phyloP scores from a whole-genome alignment of 169 alveolate genomes.

The Ichthyophthirius multifiliis region DNA sequence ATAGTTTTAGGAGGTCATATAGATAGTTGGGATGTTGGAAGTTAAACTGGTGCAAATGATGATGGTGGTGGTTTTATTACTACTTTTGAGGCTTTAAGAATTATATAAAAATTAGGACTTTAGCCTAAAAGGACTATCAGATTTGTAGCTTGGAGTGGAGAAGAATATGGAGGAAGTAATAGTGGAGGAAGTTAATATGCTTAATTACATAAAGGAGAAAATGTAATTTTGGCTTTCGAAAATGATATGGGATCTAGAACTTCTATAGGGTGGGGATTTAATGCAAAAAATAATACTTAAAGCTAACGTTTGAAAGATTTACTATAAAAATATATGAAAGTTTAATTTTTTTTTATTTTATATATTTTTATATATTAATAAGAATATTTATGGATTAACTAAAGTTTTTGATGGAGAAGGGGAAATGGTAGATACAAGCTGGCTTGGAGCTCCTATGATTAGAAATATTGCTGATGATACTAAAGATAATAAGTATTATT shows the following conservation, averaged over 20 bases:
- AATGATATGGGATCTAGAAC: constrained; percentile 31
- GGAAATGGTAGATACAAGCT: constrained; percentile 7
- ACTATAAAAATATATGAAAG: no score
- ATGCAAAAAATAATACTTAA: no score
- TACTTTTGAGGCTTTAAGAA: constrained; percentile 36
- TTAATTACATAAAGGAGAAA: constrained; percentile 12
- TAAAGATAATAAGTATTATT: constrained; percentile 15
- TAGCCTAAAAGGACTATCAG: constrained; percentile 35
- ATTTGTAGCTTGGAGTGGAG: constrained; percentile 50
- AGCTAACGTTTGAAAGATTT: no score
- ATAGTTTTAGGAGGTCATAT: constrained; percentile 30
- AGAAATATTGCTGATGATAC: constrained; percentile 27
- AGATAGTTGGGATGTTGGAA: constrained; percentile 44
- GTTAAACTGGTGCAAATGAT: constrained; percentile 44
- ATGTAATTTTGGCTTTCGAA: constrained; percentile 34
- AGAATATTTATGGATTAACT: not conserved
- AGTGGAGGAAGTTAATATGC: constrained; percentile 41
- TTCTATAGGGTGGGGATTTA: constrained; percentile 35
- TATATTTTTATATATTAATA: not conserved
- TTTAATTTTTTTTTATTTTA: no score
- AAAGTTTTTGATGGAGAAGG: not conserved
- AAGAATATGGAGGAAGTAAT: constrained; percentile 20
- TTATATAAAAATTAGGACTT: not conserved
- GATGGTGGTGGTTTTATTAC: constrained; percentile 45
- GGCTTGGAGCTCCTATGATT: constrained; percentile 28